Conservation (phyloP, 371 early-diverging fungal species). For the Paraphysoderma sedebokerense region DNA sequence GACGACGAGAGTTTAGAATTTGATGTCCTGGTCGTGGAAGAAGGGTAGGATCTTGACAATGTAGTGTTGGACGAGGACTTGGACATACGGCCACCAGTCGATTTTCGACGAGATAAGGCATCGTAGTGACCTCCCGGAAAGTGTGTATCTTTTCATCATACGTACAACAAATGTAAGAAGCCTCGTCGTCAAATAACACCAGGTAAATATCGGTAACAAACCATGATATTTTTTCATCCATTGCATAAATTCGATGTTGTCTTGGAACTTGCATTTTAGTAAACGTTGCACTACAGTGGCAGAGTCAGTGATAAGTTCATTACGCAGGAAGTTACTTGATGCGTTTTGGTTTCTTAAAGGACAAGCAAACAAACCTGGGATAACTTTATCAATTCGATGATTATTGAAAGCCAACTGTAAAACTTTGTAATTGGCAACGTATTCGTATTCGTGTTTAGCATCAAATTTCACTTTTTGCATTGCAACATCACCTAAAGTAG, state of each 20-base stretch:
- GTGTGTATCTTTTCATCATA: conserved; percentile 56
- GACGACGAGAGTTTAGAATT: no score
- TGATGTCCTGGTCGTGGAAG: no score
- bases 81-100: not conserved
- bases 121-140: conserved; percentile 72
- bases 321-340: not conserved
- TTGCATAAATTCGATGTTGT: conserved; percentile 90
- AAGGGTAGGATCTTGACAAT: no score
- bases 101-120: conserved; percentile 53
- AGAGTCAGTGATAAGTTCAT: conserved; percentile 7
- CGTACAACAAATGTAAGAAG: not conserved
- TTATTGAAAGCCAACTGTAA: conserved; percentile 63
- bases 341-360: conserved; percentile 18
- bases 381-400: conserved; percentile 48
- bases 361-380: not conserved
- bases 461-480: conserved; percentile 73
- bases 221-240: conserved; percentile 59
- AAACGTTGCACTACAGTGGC: conserved; percentile 64
- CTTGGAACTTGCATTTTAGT: conserved; percentile 86
- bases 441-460: conserved; percentile 84
- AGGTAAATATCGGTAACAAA: not conserved
- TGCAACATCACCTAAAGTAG: conserved; percentile 39
- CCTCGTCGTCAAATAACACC: not conserved
- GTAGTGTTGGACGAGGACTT: not conserved
- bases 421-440: conserved; percentile 75